Evolutionary conservation across 2,329 filamentous ascomycete genomes (phyloP), one percentile per base, ranked within the genome.

Genomic region (Fusarium praegraminearum): DNA sequence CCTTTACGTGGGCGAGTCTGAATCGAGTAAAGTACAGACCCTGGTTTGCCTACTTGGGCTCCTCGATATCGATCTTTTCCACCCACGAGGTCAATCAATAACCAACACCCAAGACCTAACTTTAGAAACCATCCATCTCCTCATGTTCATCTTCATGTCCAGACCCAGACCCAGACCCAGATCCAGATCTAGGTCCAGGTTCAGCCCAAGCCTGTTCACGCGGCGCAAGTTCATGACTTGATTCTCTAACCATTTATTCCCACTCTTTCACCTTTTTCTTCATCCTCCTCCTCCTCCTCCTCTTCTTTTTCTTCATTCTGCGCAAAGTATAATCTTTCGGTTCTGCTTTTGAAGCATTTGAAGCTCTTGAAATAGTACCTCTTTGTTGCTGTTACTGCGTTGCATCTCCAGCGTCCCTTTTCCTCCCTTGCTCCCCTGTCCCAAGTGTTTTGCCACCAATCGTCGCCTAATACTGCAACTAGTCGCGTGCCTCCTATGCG

Each of bases 401-500:
- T 51, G 15, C 36, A 40, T 40, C 36, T 55, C 32, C 36, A 67
- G 57, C 45, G 26, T 60, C 59, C 35, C 54, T 22, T 52, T 26
- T 53, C 46, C 28, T 24, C 51, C 15, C 55, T 52, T 22, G 13
- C 35, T 41, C 28, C 51, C 57, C 59, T 40, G 11, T 22, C 24
- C 49, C 13, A 40, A 35, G 26, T 49, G 32, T 51, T 67, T 68
- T 55, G 52, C 54, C 58, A 68, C 63, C 51, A 16, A 33, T 50
- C 57, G 28, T 15, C 15, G 20, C 28, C 35, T 45, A 45, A 67
- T 66, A 69, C 43, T 41, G 64, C 67, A 71, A 63, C 36, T 65
- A 64, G 67, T 73, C 69, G 68, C 67, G 69, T 75, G 69, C 69
- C 43, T 61, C 16, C 41, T 57, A 70, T 66, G 67, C 56, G 40